These are phyloP conservation scores for Phytopythium litorale DNA, from an alignment of 352 stramenopile genomes.

Conservation along the genomic window DNA sequence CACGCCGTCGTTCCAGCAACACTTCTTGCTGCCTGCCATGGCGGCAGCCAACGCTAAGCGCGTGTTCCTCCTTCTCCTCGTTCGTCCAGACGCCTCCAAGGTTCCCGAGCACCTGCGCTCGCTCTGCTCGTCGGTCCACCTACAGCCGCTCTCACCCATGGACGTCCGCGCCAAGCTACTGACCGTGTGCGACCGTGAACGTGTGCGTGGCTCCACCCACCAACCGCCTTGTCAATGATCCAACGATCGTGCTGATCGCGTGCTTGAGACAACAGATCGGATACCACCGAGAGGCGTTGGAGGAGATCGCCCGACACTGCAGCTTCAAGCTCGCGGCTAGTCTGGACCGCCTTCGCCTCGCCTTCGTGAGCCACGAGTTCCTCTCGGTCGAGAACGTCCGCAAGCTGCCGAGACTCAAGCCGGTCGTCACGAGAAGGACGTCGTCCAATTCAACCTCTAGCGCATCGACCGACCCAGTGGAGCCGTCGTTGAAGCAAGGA, in stretches of 20 bases:
- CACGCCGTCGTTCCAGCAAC: slow-evolving; percentile 56
- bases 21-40: slow-evolving; percentile 50
- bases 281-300: slow-evolving; percentile 49
- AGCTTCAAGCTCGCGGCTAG: slow-evolving; percentile 35
- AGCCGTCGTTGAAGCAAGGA: background rate
- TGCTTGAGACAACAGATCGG: slow-evolving; percentile 35
- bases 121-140: slow-evolving; percentile 29
- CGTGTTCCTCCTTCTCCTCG: slow-evolving; percentile 52
- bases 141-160: slow-evolving; percentile 30
- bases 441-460: background rate
- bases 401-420: slow-evolving; percentile 15
- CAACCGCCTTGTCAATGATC: background rate
- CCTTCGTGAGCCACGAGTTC: slow-evolving; percentile 51
- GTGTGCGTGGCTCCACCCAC: slow-evolving; percentile 17
- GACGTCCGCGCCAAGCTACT: slow-evolving; percentile 57
- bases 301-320: slow-evolving; percentile 33
- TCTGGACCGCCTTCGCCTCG: slow-evolving; percentile 36
- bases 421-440: background rate
- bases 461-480: background rate
- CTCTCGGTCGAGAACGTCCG: slow-evolving; percentile 52
- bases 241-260: background rate
- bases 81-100: slow-evolving; percentile 47
- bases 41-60: slow-evolving; percentile 41
- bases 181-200: slow-evolving; percentile 37
- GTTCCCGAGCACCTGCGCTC: slow-evolving; percentile 60